phyloP scores from a whole-genome alignment of 768 basidiomycete genomes.

The Boletus coccyginus region DNA sequence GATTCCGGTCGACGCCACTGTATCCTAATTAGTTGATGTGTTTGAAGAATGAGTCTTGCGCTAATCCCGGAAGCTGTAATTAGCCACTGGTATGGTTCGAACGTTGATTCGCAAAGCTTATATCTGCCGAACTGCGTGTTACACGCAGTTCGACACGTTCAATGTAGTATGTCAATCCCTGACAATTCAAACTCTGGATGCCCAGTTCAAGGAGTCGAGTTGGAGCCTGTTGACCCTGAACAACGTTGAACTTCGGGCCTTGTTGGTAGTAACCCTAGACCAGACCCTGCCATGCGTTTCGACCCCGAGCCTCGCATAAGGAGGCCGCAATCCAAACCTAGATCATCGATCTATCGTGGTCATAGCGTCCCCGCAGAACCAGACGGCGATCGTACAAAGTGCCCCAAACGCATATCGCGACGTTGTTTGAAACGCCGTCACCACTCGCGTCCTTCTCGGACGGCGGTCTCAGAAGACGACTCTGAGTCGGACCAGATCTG shows the following conservation, averaged over 20 bases:
- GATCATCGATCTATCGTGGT: background rate
- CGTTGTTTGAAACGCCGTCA: background rate
- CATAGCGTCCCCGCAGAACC: background rate
- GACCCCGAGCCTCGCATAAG: background rate
- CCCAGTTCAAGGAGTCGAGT: background rate
- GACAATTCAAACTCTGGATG: background rate
- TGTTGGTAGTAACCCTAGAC: background rate
- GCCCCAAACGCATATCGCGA: background rate
- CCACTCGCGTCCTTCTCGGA: conserved; percentile 3
- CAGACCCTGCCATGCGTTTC: background rate
- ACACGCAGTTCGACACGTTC: background rate
- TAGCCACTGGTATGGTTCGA: background rate
- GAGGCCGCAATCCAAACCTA: background rate
- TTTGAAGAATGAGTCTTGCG: background rate
- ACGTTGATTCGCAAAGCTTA: background rate
- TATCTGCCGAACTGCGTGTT: background rate
- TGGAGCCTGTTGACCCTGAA: background rate
- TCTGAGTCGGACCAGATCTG: background rate
- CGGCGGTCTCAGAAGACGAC: background rate
- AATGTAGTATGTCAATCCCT: background rate
- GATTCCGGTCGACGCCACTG: background rate
- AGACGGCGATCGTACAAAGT: conserved; percentile 5
- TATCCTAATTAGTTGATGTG: conserved; percentile 7
- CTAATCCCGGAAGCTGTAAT: background rate
- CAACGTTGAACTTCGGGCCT: background rate